Evolutionary conservation across 1,284 basidiomycete species (phyloP).

Genomic region (Marasmius sp.): DNA sequence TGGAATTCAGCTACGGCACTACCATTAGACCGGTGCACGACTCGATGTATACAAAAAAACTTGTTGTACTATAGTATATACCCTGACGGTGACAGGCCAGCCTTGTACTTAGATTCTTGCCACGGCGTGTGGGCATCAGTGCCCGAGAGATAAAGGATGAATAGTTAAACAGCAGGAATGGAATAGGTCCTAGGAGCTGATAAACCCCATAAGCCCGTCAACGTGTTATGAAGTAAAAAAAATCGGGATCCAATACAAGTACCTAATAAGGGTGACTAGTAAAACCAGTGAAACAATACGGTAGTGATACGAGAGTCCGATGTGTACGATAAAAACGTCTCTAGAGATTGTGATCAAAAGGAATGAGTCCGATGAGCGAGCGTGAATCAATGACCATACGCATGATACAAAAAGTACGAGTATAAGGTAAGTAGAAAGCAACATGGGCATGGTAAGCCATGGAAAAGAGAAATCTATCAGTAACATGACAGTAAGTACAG

Average conservation of each 20-base stretch:
- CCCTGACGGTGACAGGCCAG: too few species aligned
- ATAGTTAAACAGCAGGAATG: too few species aligned
- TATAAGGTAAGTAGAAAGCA: not conserved
- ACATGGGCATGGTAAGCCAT: not conserved
- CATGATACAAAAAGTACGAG: not conserved
- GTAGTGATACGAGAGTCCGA: not conserved
- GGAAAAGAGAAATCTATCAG: not conserved
- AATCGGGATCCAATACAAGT: not conserved
- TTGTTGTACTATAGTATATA: too few species aligned
- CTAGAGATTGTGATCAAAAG: not conserved
- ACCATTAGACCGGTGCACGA: conserved; percentile 5
- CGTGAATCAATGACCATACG: not conserved
- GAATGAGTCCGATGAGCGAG: not conserved
- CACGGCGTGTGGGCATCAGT: too few species aligned
- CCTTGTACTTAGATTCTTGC: too few species aligned
- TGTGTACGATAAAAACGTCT: not conserved
- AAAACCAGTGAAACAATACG: not conserved
- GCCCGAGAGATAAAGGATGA: too few species aligned
- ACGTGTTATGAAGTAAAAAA: too few species aligned
- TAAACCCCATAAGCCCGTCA: too few species aligned
- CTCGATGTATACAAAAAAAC: too few species aligned
- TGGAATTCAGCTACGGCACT: conserved; percentile 22
- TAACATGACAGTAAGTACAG: not conserved
- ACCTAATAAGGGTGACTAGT: not conserved
- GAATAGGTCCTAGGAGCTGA: too few species aligned